Conservation (phyloP, 805 yeast species). For the Kodamaea sagamina region DNA sequence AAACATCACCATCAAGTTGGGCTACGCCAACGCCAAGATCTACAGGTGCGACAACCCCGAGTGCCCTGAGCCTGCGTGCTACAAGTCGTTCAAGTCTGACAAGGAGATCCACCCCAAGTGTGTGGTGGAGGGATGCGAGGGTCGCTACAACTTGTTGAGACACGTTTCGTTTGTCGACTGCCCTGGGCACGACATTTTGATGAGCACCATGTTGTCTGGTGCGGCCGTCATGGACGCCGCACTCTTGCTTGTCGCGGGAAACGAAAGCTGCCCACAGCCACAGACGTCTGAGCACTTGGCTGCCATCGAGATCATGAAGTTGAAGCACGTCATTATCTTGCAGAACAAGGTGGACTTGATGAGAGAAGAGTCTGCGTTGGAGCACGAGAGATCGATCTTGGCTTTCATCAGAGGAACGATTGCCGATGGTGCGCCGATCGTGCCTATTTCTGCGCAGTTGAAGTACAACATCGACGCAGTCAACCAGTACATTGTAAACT, state of each 20-base stretch:
- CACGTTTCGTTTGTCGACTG: constrained; percentile 99
- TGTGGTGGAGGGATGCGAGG: constrained; percentile 82
- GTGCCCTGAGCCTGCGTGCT: constrained; percentile 93
- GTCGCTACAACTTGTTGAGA: constrained; percentile 86
- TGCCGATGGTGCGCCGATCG: constrained; percentile 98
- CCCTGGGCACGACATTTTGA: constrained; percentile 99
- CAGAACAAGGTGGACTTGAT: constrained; percentile 98
- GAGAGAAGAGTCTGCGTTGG: constrained; percentile 95
- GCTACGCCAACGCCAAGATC: constrained; percentile 98
- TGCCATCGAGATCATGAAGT: constrained; percentile 98
- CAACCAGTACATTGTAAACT: constrained; percentile 91
- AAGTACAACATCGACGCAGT: constrained; percentile 99
- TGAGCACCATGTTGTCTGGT: constrained; percentile 99
- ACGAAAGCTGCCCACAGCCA: constrained; percentile 99
- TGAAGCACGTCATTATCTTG: constrained; percentile 91
- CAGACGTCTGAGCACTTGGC: constrained; percentile 99
- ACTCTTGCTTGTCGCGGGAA: constrained; percentile 91
- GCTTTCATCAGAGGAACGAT: constrained; percentile 95
- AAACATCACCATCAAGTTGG: constrained; percentile 96
- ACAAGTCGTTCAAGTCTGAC: constrained; percentile 90
- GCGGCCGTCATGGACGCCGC: constrained; percentile 99
- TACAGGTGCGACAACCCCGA: constrained; percentile 84
- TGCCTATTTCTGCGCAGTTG: constrained; percentile 98
- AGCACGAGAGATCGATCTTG: constrained; percentile 90
- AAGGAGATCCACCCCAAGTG: constrained; percentile 94